These are phyloP conservation scores for Aureobasidium sp. DNA, from an alignment of 2,329 filamentous ascomycete genomes.

Conservation along the genomic window DNA sequence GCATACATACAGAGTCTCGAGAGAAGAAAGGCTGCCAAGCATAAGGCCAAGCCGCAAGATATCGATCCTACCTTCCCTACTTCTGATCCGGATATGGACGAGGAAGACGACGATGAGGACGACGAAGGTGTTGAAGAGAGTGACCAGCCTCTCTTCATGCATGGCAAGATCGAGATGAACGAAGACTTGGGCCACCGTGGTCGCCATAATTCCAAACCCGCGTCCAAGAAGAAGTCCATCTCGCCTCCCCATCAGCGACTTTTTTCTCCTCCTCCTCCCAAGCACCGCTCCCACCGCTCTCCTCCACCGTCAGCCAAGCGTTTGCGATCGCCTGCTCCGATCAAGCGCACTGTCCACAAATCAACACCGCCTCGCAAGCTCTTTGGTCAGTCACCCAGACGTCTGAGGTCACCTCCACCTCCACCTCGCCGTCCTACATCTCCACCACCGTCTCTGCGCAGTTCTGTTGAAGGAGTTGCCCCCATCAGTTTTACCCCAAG, in stretches of 20 bases:
- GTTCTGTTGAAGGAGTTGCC: constrained; percentile 30
- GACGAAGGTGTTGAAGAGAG: constrained; percentile 45
- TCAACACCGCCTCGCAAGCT: constrained; percentile 41
- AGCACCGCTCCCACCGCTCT: constrained; percentile 33
- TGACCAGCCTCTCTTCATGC: constrained; percentile 61
- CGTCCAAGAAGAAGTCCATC: constrained; percentile 34
- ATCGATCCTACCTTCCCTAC: constrained; percentile 96
- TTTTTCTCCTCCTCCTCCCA: constrained; percentile 36
- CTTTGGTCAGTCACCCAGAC: constrained; percentile 64
- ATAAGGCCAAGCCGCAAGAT: constrained; percentile 81
- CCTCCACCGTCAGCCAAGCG: constrained; percentile 28
- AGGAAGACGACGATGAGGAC: constrained; percentile 56
- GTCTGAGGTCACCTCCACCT: constrained; percentile 40
- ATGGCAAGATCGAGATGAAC: constrained; percentile 53
- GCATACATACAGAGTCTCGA: constrained; percentile 82
- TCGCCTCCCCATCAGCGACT: constrained; percentile 54
- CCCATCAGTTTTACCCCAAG: constrained; percentile 25
- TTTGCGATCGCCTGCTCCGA: constrained; percentile 27
- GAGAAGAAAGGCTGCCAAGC: constrained; percentile 71
- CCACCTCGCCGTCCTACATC: constrained; percentile 45
- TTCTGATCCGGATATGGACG: constrained; percentile 79
- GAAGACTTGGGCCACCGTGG: constrained; percentile 47
- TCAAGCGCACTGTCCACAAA: constrained; percentile 21
- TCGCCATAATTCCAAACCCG: constrained; percentile 22
- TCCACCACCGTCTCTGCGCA: constrained; percentile 54